Evolutionary conservation across 148 eudicot genomes (phyloP), one percentile per base, ranked within the genome.

Genomic region (Limonium bicolor): DNA sequence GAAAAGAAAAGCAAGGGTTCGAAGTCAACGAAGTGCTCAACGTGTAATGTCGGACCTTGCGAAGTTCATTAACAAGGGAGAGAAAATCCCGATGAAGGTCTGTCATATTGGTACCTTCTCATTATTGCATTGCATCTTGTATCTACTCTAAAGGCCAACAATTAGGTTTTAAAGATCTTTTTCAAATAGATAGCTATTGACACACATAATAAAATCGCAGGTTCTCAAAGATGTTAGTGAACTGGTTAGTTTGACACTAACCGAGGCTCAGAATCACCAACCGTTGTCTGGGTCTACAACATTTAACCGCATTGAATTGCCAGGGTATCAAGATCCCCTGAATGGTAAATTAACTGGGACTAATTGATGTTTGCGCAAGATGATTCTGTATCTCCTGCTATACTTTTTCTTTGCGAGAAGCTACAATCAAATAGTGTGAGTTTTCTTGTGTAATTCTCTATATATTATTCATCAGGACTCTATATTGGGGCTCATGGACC

Each of bases 401-500:
- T n/a, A n/a, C n/a, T n/a, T n/a, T n/a, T n/a, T n/a, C n/a, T n/a
- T n/a, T n/a, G n/a, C n/a, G n/a, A n/a, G n/a, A n/a, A n/a, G n/a
- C n/a, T n/a, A n/a, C n/a, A n/a, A n/a, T n/a, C n/a, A n/a, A n/a
- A n/a, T n/a, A n/a, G n/a, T n/a, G n/a, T n/a, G n/a, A n/a, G n/a
- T n/a, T n/a, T n/a, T n/a, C n/a, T n/a, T n/a, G n/a, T n/a, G n/a
- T n/a, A n/a, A n/a, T n/a, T n/a, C n/a, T n/a, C n/a, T n/a, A n/a
- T n/a, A n/a, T n/a, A n/a, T n/a, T 25, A 13, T 41, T 31, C 41
- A 7, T 16, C 50, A 85, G 99, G 99, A 34, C 70, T 92, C 31
- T 92, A 85, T 60, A 70, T 92, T 44, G 88, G 88, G 44, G 67
- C 88, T 10, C 86, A 78, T 70, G 95, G 86, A 37, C 82, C 73